These are phyloP conservation scores for Jatropha podagrica DNA, from an alignment of 441 rosid species.

Conservation along the genomic window DNA sequence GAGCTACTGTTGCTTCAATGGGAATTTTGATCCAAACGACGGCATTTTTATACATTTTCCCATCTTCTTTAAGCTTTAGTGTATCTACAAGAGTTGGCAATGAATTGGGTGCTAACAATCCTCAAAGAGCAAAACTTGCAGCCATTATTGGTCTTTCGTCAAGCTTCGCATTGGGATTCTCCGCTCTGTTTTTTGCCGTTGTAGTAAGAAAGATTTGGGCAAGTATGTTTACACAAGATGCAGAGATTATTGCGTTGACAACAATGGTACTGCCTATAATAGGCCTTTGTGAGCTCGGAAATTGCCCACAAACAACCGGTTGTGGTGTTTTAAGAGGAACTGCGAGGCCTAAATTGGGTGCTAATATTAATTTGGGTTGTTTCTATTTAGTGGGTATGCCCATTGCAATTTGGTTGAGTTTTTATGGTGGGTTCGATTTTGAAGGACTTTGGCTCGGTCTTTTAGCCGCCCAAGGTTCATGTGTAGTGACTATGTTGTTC, in stretches of 20 bases:
- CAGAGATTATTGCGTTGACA: conserved; percentile 60
- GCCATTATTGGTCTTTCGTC: conserved; percentile 54
- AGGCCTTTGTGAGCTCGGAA: conserved; percentile 89
- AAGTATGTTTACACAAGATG: conserved; percentile 65
- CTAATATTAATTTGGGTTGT: conserved; percentile 74
- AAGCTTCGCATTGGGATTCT: conserved; percentile 57
- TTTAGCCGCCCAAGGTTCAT: conserved; percentile 80
- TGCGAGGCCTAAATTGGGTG: conserved; percentile 81
- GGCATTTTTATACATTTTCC: conserved; percentile 79
- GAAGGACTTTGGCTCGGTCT: conserved; percentile 83
- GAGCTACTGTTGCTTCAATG: conserved; percentile 84
- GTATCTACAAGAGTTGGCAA: conserved; percentile 86
- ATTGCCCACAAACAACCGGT: conserved; percentile 86
- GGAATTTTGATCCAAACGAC: conserved; percentile 92
- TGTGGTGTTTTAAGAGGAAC: conserved; percentile 87
- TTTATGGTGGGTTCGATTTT: conserved; percentile 62
- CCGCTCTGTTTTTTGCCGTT: conserved; percentile 55
- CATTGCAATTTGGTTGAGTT: conserved; percentile 68
- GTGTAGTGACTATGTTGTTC: conserved; percentile 62
- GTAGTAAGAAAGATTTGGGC: conserved; percentile 73
- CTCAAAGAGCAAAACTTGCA: conserved; percentile 59
- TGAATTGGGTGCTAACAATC: conserved; percentile 75
- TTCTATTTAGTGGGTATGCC: conserved; percentile 89
- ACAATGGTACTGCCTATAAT: conserved; percentile 71
- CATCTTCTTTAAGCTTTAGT: conserved; percentile 74